These are phyloP conservation scores for Hymenoscyphus occultus DNA, from an alignment of 2,329 filamentous ascomycete species.

Conservation along the genomic window DNA sequence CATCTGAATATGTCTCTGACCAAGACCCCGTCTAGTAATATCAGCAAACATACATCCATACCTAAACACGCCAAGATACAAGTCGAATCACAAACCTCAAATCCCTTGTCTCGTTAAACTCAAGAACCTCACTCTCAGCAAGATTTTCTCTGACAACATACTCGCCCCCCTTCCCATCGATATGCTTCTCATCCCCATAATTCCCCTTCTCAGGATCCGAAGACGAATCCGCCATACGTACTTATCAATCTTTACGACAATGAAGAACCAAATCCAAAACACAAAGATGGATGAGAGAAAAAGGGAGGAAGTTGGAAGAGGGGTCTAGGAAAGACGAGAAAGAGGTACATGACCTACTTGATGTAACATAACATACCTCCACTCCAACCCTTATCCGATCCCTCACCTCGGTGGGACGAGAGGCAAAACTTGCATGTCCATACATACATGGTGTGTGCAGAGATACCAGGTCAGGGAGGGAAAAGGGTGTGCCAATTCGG, in stretches of 20 bases:
- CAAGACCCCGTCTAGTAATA: slow-evolving; percentile 37
- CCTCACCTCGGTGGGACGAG: neutral
- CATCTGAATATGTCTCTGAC: slow-evolving; percentile 44
- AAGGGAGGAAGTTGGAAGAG: neutral
- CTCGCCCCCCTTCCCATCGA: neutral
- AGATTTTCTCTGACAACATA: slow-evolving; percentile 1
- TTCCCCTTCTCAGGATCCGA: slow-evolving; percentile 7
- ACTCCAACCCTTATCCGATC: neutral
- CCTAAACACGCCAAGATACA: neutral
- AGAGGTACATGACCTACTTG: neutral
- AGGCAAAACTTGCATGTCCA: neutral
- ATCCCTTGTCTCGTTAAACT: slow-evolving; percentile 10
- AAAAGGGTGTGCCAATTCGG: neutral
- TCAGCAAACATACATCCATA: neutral
- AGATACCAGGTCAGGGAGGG: neutral
- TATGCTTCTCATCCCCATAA: neutral
- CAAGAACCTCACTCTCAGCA: slow-evolving; percentile 6
- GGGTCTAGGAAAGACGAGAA: neutral
- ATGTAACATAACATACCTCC: neutral
- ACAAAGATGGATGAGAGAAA: neutral
- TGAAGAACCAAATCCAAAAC: neutral
- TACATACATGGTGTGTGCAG: neutral
- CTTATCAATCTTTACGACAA: neutral
- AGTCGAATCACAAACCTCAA: neutral
- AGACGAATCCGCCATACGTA: neutral